phyloP scores from a whole-genome alignment of 495 filamentous ascomycete genomes.

The Articulospora tetracladia region DNA sequence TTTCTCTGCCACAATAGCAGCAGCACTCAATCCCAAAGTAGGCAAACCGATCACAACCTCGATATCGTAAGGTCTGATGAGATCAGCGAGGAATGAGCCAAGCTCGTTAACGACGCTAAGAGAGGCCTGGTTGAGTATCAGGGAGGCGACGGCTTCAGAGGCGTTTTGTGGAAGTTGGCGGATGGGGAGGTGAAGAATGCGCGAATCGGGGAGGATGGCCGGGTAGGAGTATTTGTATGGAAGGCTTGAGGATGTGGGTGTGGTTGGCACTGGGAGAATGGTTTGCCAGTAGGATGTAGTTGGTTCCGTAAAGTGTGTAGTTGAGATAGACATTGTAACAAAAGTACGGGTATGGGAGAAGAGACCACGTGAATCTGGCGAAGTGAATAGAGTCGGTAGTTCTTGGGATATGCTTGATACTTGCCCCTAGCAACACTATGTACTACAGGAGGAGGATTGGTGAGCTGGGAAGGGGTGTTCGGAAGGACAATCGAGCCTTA shows the following conservation, averaged over 20 bases:
- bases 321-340: not conserved
- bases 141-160: constrained; percentile 21
- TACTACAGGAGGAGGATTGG: no score
- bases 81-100: constrained; percentile 29
- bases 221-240: constrained; percentile 18
- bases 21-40: constrained; percentile 17
- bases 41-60: constrained; percentile 23
- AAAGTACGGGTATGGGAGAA: not conserved
- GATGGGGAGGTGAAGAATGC: constrained; percentile 20
- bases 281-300: constrained; percentile 25
- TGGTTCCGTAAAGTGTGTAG: constrained; percentile 20
- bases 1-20: constrained; percentile 11
- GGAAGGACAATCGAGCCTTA: no score
- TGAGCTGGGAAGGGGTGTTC: no score
- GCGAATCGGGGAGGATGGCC: constrained; percentile 8
- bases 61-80: constrained; percentile 6
- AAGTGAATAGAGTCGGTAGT: no score
- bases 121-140: constrained; percentile 44
- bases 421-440: no score
- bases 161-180: constrained; percentile 8
- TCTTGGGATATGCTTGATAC: no score
- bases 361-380: not conserved
- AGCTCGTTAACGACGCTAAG: constrained; percentile 34
- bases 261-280: constrained; percentile 2
- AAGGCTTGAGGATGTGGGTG: not conserved